Evolutionary conservation across 371 early-diverging fungal species (phyloP).

Genomic region (Rhizopus stolonifer): DNA sequence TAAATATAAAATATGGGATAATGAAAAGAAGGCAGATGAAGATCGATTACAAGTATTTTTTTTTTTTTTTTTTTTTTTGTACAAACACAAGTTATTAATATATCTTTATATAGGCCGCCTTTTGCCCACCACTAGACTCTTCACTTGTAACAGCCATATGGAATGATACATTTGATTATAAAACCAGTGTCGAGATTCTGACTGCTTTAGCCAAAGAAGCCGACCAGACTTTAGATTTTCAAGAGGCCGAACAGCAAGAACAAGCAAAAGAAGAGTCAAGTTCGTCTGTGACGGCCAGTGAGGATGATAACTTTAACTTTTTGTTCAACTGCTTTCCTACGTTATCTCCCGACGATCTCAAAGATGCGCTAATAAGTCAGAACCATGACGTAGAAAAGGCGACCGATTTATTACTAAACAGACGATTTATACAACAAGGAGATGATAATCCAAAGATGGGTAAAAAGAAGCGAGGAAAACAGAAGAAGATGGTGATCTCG

Average conservation of each 20-base stretch:
- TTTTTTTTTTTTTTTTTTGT: no score
- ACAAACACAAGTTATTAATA: no score
- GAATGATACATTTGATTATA: constrained; percentile 26
- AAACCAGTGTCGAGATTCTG: constrained; percentile 15
- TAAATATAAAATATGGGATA: constrained; percentile 4
- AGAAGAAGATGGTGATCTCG: constrained; percentile 7
- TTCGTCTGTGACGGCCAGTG: constrained; percentile 1
- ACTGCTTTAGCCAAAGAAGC: constrained; percentile 26
- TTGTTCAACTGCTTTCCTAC: constrained; percentile 40
- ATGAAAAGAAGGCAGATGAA: constrained; percentile 9
- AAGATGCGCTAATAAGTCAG: constrained; percentile 16
- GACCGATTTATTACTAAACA: constrained; percentile 36
- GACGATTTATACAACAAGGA: constrained; percentile 18
- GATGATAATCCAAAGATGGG: constrained; percentile 7
- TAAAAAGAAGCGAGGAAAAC: constrained; percentile 1
- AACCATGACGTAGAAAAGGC: constrained; percentile 40
- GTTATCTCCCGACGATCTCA: constrained; percentile 14
- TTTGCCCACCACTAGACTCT: constrained; percentile 29
- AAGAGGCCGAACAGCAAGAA: constrained; percentile 4
- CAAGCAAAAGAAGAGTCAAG: constrained; percentile 8
- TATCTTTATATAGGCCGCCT: constrained; percentile 12
- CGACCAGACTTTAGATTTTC: constrained; percentile 14
- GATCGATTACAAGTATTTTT: constrained; percentile 20
- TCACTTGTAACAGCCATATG: constrained; percentile 31
- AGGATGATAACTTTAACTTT: constrained; percentile 35